phyloP scores from a whole-genome alignment of 2,329 filamentous ascomycete genomes.

The Grosmannia penicillata region DNA sequence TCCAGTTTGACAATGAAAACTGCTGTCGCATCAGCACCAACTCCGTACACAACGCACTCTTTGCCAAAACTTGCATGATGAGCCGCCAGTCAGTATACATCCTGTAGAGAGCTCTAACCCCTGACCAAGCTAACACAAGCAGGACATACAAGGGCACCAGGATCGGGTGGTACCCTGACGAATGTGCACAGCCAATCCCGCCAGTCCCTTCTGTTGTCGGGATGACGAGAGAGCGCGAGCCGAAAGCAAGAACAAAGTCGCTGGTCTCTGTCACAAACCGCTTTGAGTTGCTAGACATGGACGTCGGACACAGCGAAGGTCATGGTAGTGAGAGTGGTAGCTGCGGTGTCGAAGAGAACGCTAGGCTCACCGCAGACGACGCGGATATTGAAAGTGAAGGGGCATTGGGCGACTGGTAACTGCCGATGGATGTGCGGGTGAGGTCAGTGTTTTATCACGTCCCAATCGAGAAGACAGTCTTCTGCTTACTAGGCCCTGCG shows the following conservation, averaged over 20 bases:
- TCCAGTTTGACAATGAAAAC: conserved; percentile 42
- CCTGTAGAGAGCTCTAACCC: neutral
- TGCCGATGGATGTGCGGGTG: too few relatives aligned
- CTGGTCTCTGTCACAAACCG: conserved; percentile 36
- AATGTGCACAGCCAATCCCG: conserved; percentile 56
- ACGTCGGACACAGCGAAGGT: conserved; percentile 25
- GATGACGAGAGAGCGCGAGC: too few relatives aligned
- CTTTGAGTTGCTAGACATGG: conserved; percentile 43
- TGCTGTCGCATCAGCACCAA: conserved; percentile 63
- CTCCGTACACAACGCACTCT: conserved; percentile 60
- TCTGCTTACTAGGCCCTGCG: too few relatives aligned
- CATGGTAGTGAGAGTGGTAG: too few relatives aligned
- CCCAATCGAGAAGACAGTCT: too few relatives aligned
- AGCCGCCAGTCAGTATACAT: conserved; percentile 30
- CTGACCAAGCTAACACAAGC: conserved; percentile 4
- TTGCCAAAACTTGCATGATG: conserved; percentile 68
- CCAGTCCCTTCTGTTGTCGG: too few relatives aligned
- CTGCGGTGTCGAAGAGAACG: too few relatives aligned
- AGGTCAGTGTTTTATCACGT: too few relatives aligned
- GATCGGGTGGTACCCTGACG: conserved; percentile 58
- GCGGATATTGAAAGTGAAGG: too few relatives aligned
- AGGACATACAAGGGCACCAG: conserved; percentile 54
- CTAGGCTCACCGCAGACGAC: too few relatives aligned
- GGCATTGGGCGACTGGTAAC: too few relatives aligned
- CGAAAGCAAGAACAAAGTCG: too few relatives aligned